A percentile compares a stretch with the other conserved stretches of the same genome.
Evolutionary conservation across 805 yeast species (phyloP).

Genomic region (Ogataea parapolymorpha): DNA sequence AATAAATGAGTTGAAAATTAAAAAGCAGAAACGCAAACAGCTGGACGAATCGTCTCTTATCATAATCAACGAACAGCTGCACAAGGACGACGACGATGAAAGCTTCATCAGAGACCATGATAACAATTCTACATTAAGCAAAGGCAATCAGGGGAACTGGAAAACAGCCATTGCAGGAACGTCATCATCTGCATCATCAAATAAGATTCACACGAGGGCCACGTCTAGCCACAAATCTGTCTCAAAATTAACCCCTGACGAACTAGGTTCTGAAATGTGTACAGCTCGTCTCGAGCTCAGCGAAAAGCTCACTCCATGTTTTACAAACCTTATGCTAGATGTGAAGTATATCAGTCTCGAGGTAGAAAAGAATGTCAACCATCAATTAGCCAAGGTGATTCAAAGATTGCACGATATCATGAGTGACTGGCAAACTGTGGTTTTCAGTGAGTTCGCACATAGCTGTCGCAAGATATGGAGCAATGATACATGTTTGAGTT

Average conservation of each 20-base stretch:
- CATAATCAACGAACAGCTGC: constrained; percentile 13
- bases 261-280: constrained; percentile 21
- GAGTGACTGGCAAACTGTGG: constrained; percentile 25
- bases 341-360: constrained; percentile 41
- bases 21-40: constrained; percentile 13
- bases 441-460: constrained; percentile 23
- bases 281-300: constrained; percentile 23
- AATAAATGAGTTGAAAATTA: constrained; percentile 21
- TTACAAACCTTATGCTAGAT: constrained; percentile 41
- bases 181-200: constrained; percentile 16
- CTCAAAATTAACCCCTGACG: constrained; percentile 19
- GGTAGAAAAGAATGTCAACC: constrained; percentile 38
- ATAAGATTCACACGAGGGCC: constrained; percentile 6
- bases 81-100: constrained; percentile 11
- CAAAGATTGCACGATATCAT: constrained; percentile 15
- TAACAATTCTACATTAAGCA: constrained; percentile 6
- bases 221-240: constrained; percentile 16
- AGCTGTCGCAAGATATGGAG: constrained; percentile 29
- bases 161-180: constrained; percentile 23
- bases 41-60: constrained; percentile 17
- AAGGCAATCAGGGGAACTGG: constrained; percentile 17
- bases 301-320: constrained; percentile 48
- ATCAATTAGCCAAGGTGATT: constrained; percentile 17
- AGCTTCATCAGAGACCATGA: constrained; percentile 6
- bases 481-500: neutral